Evolutionary conservation across 345 rosid genomes (phyloP), one percentile per base, ranked within the genome.

Genomic region (Salix viminalis): DNA sequence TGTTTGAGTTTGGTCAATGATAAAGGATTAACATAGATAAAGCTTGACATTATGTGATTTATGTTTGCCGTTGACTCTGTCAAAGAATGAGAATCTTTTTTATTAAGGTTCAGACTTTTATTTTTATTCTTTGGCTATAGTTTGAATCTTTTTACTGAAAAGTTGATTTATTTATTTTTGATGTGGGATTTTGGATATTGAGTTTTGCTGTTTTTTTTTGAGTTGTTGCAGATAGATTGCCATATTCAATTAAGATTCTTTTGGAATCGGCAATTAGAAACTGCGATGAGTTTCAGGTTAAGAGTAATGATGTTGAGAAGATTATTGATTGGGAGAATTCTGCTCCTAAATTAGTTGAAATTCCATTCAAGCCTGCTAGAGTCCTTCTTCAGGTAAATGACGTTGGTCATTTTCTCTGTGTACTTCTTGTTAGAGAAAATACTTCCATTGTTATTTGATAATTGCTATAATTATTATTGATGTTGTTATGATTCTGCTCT

Each of bases 331-430:
- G 96, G 96, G 89, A 89, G 80, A 91, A 83, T 64, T 81, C 90
- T 21, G 76, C 90, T 71, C 91, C 96, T 37, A 91, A 89, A 76
- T 90, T 77, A 72, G 96, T 91, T 62, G 96, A 91, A 78, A 91
- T 91, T 82, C 96, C 96, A 10, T 91, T 91, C 84, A 91, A 89
- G 87, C 96, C 96, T 3, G 96, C 96, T 67, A 85, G 96, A 75
- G 96, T 91, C 48, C 87, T 91, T 66, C 96, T 89, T 66, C 96
- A 91, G 92, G 93, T 89, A 70, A 39, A 67, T 24, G 60, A 11
- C 52, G 3, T 66, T 67, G 42, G 54, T 26, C 5, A 24, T 61
- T 70, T 13, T 7, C 1, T 11, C 56, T 4, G 11, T 32, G 26
- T 39, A 24, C 52, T 50, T 21, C 54, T 26, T 19, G 14, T 44